A percentile compares a stretch with the other conserved stretches of the same genome.
phyloP scores from a whole-genome alignment of 495 filamentous ascomycete genomes.

The Penicillium tannophilum region DNA sequence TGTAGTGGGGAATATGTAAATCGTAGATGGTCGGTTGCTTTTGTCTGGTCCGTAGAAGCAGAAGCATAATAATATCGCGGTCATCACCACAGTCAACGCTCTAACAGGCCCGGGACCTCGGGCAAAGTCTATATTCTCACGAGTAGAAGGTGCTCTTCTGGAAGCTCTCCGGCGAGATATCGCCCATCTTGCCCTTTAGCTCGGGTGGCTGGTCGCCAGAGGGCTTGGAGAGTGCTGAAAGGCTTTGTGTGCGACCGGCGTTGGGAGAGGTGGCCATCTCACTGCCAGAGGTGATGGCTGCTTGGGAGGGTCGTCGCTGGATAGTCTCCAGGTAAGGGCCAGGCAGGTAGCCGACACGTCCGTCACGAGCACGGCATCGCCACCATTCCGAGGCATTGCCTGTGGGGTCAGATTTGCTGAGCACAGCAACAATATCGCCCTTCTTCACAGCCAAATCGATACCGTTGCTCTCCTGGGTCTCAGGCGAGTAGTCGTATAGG shows the following conservation, averaged over 20 bases:
- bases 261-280: constrained; percentile 52
- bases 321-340: constrained; percentile 85
- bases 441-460: constrained; percentile 92
- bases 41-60: neutral
- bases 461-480: constrained; percentile 64
- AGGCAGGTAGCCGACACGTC: constrained; percentile 87
- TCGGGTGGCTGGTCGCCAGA: constrained; percentile 38
- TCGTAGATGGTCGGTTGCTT: neutral
- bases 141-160: constrained; percentile 85
- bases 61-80: neutral
- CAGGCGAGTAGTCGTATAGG: constrained; percentile 89
- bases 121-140: constrained; percentile 23
- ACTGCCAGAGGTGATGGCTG: constrained; percentile 50
- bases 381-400: constrained; percentile 96
- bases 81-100: neutral
- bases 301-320: constrained; percentile 64
- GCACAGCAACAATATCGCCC: constrained; percentile 92
- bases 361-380: constrained; percentile 91
- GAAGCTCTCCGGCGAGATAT: constrained; percentile 83
- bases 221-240: constrained; percentile 25
- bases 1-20: neutral
- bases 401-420: constrained; percentile 89
- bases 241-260: constrained; percentile 30
- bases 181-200: constrained; percentile 50
- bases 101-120: neutral